Evolutionary conservation across 805 yeast species (phyloP), one percentile per base, ranked within the genome.

Genomic region (Kuraishia floccosa): DNA sequence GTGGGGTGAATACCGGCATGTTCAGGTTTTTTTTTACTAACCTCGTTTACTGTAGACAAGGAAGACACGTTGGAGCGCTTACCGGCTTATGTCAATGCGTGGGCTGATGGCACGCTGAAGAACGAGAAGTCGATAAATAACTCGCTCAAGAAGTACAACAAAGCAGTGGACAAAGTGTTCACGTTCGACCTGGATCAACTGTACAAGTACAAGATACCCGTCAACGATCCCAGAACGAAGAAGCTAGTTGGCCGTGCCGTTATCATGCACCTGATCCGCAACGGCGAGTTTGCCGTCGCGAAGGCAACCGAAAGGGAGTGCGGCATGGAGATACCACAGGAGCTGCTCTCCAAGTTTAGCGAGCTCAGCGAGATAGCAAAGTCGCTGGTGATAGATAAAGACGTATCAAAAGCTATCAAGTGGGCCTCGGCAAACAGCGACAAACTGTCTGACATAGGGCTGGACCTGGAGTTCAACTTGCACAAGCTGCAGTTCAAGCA

Each of bases 321-420:
- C 30, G 50, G 30, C 30, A 51, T 39, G 41, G 41, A 25, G 3
- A 28, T 46, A 2, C 54, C 54, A 12, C 36, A 31, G 5, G 45
- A 42, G 17, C 38, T 57, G 5, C 42, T 67, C 3, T 34, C 38
- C 2, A 56, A 56, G 16, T 67, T 72, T 35, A 43, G 50, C 5
- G 44, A 52, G 15, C 50, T 73, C 62, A 61, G 64, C 17, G 49
- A 48, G 10, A 66, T 71, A 3, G 43, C 67, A 13, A 41, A 46
- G 13, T 56, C 55, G 23, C 38, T 51, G 23, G 40, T 66, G 15
- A 48, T 48, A 17, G 31, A 46, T 3, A 52, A 57, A 3, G 49
- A 69, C 31, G 42, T 66, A 17, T 43, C 40, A 4, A 57, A 64
- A 5, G 77, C 80, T 10, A 60, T 68, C 18, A 49, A 47, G 2